Evolutionary conservation across 345 rosid species (phyloP).

Genomic region (Excoecaria agallocha): DNA sequence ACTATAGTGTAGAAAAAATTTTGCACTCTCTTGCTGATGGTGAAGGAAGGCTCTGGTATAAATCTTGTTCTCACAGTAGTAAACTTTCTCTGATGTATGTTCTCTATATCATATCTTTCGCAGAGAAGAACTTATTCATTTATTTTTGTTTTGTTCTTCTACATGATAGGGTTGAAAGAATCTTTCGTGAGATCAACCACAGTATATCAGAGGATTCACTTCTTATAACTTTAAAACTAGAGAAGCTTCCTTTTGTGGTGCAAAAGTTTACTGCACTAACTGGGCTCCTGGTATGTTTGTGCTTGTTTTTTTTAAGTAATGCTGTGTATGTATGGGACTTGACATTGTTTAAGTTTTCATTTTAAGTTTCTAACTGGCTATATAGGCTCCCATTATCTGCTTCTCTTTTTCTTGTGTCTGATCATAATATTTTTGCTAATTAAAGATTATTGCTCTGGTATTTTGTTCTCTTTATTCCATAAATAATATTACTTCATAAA

Average conservation of each 20-base stretch:
- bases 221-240: constrained; percentile 59
- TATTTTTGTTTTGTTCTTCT: constrained; percentile 9
- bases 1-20: constrained; percentile 74
- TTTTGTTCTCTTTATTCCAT: neutral
- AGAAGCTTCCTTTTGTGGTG: constrained; percentile 76
- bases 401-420: neutral
- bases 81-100: constrained; percentile 3
- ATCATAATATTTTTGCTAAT: neutral
- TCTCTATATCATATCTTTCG: constrained; percentile 9
- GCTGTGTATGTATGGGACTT: neutral
- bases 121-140: constrained; percentile 4
- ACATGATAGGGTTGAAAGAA: constrained; percentile 80
- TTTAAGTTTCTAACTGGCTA: neutral
- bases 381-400: neutral
- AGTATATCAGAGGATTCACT: constrained; percentile 67
- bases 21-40: constrained; percentile 82
- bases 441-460: neutral
- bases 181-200: constrained; percentile 75
- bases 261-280: constrained; percentile 84
- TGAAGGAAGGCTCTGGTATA: constrained; percentile 92
- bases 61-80: constrained; percentile 11
- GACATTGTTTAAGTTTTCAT: neutral
- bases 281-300: constrained; percentile 76
- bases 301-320: neutral
- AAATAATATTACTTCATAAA: neutral